phyloP scores from a whole-genome alignment of 2,329 filamentous ascomycete genomes.

The Colletotrichum chlorophyti region DNA sequence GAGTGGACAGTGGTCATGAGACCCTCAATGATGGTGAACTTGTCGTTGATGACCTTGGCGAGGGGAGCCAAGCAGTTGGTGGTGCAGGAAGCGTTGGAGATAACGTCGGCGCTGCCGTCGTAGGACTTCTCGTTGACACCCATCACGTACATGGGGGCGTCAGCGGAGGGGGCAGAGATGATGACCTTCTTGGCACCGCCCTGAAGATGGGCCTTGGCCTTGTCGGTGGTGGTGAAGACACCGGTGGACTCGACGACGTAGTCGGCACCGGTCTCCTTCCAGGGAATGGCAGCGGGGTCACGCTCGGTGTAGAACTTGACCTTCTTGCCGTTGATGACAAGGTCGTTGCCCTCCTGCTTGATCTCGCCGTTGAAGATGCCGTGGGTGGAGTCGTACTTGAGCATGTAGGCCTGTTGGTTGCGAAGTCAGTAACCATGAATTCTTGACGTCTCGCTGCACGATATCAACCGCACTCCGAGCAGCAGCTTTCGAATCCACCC shows the following conservation, averaged over 20 bases:
- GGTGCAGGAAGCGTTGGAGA: conserved; percentile 99
- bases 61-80: conserved; percentile 99
- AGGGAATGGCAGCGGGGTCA: conserved; percentile 90
- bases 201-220: conserved; percentile 92
- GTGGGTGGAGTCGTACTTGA: conserved; percentile 99
- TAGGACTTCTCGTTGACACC: conserved; percentile 97
- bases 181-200: conserved; percentile 98
- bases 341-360: conserved; percentile 71
- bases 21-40: conserved; percentile 96
- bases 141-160: conserved; percentile 99
- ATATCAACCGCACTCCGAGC: not conserved
- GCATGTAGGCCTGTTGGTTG: conserved; percentile 85
- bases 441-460: too few relatives aligned
- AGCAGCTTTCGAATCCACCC: not conserved
- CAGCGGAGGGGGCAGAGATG: conserved; percentile 90
- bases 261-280: conserved; percentile 83
- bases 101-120: conserved; percentile 87
- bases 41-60: conserved; percentile 99
- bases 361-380: conserved; percentile 95
- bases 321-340: conserved; percentile 92
- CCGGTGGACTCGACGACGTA: conserved; percentile 98
- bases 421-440: conserved; percentile 23
- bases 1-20: conserved; percentile 99
- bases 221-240: conserved; percentile 98
- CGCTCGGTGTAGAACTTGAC: conserved; percentile 94